phyloP scores from a whole-genome alignment of 1,284 basidiomycete species.

The Dichomitus squalens region DNA sequence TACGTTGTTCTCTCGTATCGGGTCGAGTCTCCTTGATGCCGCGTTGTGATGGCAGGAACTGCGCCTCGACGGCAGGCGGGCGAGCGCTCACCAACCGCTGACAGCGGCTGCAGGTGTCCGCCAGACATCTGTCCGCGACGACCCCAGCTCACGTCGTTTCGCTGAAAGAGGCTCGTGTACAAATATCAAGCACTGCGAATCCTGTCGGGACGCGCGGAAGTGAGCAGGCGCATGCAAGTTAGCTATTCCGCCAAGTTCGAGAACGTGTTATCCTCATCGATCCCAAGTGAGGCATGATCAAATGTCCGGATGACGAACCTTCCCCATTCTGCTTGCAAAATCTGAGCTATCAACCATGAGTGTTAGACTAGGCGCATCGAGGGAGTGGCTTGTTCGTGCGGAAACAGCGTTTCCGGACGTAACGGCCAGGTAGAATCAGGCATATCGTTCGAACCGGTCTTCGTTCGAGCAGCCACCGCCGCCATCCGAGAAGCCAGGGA shows the following conservation, averaged over 20 bases:
- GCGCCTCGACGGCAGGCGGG: neutral
- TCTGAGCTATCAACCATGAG: neutral
- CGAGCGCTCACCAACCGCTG: too few relatives aligned
- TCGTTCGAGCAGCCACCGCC: neutral
- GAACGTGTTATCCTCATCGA: constrained; percentile 9
- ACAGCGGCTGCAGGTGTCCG: too few relatives aligned
- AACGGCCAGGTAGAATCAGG: too few relatives aligned
- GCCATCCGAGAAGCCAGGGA: neutral
- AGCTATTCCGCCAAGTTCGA: constrained; percentile 9
- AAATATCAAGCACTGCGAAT: neutral
- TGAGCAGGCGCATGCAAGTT: neutral
- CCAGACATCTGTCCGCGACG: too few relatives aligned
- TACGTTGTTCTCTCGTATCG: constrained; percentile 9
- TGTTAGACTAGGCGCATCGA: neutral
- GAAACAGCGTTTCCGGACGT: too few relatives aligned
- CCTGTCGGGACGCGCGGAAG: neutral
- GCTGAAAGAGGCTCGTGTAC: neutral
- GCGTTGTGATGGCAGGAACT: constrained; percentile 12
- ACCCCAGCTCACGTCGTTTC: too few relatives aligned
- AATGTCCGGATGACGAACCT: constrained; percentile 1
- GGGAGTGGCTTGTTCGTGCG: too few relatives aligned
- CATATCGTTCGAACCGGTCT: too few relatives aligned
- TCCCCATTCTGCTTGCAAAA: neutral
- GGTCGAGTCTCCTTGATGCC: constrained; percentile 12
- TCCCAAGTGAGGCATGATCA: constrained; percentile 3